Evolutionary conservation across 2,329 filamentous ascomycete genomes (phyloP).

Genomic region (Diaporthe eres): DNA sequence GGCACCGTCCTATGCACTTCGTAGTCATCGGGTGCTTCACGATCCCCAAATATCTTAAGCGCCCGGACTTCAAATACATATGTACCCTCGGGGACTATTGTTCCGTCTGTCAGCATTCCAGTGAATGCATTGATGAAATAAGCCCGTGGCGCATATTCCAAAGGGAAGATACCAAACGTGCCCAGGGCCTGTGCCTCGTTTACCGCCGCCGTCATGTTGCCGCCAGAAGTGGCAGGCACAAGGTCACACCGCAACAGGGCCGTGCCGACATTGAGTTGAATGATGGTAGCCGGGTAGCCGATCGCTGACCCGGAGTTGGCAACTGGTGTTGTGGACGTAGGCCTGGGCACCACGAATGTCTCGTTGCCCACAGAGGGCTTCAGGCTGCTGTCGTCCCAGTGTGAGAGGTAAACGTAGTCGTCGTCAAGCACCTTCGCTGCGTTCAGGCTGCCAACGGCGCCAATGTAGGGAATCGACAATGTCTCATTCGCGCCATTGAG

Average conservation of each 20-base stretch:
- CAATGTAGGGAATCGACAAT: background rate
- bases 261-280: constrained; percentile 13
- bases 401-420: background rate
- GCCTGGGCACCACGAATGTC: constrained; percentile 6
- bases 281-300: constrained; percentile 1
- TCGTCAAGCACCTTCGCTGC: constrained; percentile 11
- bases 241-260: constrained; percentile 20
- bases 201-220: background rate
- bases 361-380: background rate
- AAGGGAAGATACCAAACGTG: constrained; percentile 18
- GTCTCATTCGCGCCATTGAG: background rate
- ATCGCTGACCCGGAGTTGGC: background rate
- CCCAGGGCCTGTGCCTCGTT: background rate
- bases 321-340: background rate
- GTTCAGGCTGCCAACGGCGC: constrained; percentile 10
- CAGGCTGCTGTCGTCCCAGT: background rate
- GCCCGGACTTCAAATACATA: constrained; percentile 6
- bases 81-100: constrained; percentile 11
- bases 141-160: background rate
- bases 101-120: constrained; percentile 24
- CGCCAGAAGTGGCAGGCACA: background rate
- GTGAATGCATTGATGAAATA: constrained; percentile 20
- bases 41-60: constrained; percentile 10
- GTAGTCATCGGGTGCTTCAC: background rate
- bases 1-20: constrained; percentile 7